These are phyloP conservation scores for Chamaenerion angustifolium DNA, from an alignment of 345 rosid species.

Conservation along the genomic window DNA sequence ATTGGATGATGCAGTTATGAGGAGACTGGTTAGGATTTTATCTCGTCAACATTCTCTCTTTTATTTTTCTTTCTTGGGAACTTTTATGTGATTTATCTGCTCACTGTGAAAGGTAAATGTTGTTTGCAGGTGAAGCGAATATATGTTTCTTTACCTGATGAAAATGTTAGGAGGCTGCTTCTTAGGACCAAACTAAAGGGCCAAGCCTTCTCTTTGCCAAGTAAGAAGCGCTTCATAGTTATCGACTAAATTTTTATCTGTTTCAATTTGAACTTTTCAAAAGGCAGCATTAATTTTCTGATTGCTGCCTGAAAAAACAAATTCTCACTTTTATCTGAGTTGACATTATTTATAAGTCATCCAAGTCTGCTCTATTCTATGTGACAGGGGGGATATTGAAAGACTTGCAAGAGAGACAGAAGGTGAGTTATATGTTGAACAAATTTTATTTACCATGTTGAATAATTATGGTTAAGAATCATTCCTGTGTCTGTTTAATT, in stretches of 20 bases:
- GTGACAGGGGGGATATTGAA: slow-evolving; percentile 58
- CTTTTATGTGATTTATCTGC: no score
- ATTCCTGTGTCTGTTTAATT: no score
- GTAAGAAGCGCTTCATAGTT: no score
- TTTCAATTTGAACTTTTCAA: no score
- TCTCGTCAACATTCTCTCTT: slow-evolving; percentile 4
- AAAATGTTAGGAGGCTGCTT: slow-evolving; percentile 55
- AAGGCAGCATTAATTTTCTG: no score
- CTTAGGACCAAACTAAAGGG: slow-evolving; percentile 61
- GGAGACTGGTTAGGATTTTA: slow-evolving; percentile 38
- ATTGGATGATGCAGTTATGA: slow-evolving; percentile 86
- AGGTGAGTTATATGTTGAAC: slow-evolving; percentile 28
- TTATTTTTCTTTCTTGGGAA: slow-evolving; percentile 5
- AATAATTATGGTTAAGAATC: no score
- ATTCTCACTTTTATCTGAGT: background rate
- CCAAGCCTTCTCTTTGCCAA: slow-evolving; percentile 62
- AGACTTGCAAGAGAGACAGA: slow-evolving; percentile 72
- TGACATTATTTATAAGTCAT: background rate
- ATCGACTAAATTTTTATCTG: no score
- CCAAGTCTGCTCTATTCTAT: background rate
- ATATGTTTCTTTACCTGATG: slow-evolving; percentile 76
- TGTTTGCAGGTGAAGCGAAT: slow-evolving; percentile 79
- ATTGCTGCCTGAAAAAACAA: background rate
- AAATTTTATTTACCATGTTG: background rate
- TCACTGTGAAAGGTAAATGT: background rate